These are phyloP conservation scores for Astraeus odoratus DNA, from an alignment of 768 basidiomycete genomes.

Conservation along the genomic window DNA sequence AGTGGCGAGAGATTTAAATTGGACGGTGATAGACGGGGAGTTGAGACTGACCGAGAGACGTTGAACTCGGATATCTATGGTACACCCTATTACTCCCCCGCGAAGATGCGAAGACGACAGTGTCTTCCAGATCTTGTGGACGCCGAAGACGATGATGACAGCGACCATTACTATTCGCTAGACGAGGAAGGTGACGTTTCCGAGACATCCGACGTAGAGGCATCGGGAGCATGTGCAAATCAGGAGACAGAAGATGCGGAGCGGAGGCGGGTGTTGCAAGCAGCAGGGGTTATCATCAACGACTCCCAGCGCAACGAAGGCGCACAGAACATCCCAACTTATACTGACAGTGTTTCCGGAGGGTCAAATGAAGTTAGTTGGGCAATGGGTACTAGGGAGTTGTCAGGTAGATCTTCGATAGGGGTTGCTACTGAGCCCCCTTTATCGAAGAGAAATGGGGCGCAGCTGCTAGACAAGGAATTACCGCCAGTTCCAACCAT, in stretches of 20 bases:
- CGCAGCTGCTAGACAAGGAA: no score
- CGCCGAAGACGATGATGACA: conserved; percentile 16
- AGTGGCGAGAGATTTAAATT: not conserved
- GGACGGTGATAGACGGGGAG: not conserved
- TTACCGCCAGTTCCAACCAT: conserved; percentile 47
- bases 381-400: not conserved
- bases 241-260: conserved; percentile 63
- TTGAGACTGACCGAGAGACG: conserved; percentile 7
- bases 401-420: not conserved
- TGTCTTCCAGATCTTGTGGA: conserved; percentile 4
- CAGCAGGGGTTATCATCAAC: conserved; percentile 76
- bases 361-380: not conserved
- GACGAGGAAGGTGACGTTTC: conserved; percentile 24
- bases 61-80: conserved; percentile 14
- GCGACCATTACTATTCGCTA: conserved; percentile 28
- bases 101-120: conserved; percentile 4
- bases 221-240: conserved; percentile 43
- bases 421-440: not conserved
- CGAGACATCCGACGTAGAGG: conserved; percentile 17
- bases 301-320: not conserved
- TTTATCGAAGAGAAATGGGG: conserved; percentile 18
- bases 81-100: conserved; percentile 19
- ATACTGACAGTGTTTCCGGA: not conserved
- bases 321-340: not conserved
- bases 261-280: conserved; percentile 76